A percentile compares a stretch with the other conserved stretches of the same genome.
Conservation (phyloP, 2,329 filamentous ascomycete genomes). For the Aspergillaceae sp. region DNA sequence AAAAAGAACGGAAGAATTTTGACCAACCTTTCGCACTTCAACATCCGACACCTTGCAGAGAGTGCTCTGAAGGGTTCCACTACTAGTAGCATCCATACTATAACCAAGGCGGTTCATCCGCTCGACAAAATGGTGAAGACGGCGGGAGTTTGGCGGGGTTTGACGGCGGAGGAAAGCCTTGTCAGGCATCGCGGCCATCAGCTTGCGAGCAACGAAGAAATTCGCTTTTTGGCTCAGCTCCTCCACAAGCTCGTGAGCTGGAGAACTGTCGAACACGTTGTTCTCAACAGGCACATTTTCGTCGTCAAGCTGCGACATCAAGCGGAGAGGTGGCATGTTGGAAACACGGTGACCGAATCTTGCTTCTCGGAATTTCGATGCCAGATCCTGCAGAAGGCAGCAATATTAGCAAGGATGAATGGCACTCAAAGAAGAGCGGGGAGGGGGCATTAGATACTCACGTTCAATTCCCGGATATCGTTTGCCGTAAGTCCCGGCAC, state of each 20-base stretch:
- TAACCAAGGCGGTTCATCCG: slow-evolving; percentile 88
- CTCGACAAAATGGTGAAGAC: slow-evolving; percentile 82
- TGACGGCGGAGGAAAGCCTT: slow-evolving; percentile 90
- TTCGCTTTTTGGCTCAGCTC: slow-evolving; percentile 94
- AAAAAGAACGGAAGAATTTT: neutral
- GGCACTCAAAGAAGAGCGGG: neutral
- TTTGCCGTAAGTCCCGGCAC: slow-evolving; percentile 60
- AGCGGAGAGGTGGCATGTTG: slow-evolving; percentile 73
- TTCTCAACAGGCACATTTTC: slow-evolving; percentile 95
- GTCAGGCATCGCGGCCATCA: slow-evolving; percentile 70
- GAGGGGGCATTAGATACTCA: slow-evolving; percentile 32
- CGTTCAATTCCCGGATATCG: slow-evolving; percentile 71
- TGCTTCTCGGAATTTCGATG: slow-evolving; percentile 82
- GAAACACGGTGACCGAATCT: slow-evolving; percentile 73
- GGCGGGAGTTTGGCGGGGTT: slow-evolving; percentile 72
- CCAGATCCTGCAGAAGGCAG: slow-evolving; percentile 49
- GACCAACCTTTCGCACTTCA: slow-evolving; percentile 66
- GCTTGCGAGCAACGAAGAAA: slow-evolving; percentile 74
- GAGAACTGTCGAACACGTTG: slow-evolving; percentile 88
- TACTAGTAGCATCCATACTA: slow-evolving; percentile 81
- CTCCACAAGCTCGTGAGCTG: slow-evolving; percentile 86
- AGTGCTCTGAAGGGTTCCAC: slow-evolving; percentile 85
- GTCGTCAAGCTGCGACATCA: slow-evolving; percentile 90
- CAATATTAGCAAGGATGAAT: neutral
- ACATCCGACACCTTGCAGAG: slow-evolving; percentile 85